A percentile compares a stretch with the other conserved stretches of the same genome.
Evolutionary conservation across 441 rosid species (phyloP).

Genomic region (Biscutella laevigata): DNA sequence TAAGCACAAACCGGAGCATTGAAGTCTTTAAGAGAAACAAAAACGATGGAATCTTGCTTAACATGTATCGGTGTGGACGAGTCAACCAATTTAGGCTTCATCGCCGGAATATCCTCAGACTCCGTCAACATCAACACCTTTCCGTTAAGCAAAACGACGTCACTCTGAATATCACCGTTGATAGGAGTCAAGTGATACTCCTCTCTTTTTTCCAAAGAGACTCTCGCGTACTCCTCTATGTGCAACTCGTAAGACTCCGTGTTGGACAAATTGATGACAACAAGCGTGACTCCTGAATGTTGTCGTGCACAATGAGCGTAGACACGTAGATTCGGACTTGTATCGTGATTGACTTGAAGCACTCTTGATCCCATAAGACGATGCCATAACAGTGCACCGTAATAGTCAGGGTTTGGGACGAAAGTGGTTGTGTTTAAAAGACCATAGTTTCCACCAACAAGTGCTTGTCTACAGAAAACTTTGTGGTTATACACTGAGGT

Average conservation of each 20-base stretch:
- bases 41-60: conserved; percentile 34
- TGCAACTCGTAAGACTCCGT: conserved; percentile 25
- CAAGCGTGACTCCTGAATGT: conserved; percentile 42
- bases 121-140: conserved; percentile 32
- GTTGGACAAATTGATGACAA: conserved; percentile 47
- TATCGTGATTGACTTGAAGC: conserved; percentile 26
- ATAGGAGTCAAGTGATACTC: conserved; percentile 57
- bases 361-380: conserved; percentile 49
- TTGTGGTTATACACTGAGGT: too few relatives aligned
- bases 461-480: conserved; percentile 59
- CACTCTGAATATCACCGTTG: conserved; percentile 46
- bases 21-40: conserved; percentile 34
- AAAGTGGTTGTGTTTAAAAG: conserved; percentile 45
- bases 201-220: conserved; percentile 26
- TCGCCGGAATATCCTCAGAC: conserved; percentile 28
- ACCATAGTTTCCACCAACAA: conserved; percentile 64
- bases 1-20: conserved; percentile 46
- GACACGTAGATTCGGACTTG: conserved; percentile 31
- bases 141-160: conserved; percentile 45
- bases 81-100: conserved; percentile 35
- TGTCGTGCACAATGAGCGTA: conserved; percentile 50
- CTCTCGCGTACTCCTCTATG: neutral
- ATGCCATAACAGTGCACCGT: conserved; percentile 61
- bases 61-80: conserved; percentile 26
- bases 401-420: conserved; percentile 61